Base-by-base conservation (phyloP, 352 stramenopile species). In the Pythium rhizo-oryzae region DNA sequence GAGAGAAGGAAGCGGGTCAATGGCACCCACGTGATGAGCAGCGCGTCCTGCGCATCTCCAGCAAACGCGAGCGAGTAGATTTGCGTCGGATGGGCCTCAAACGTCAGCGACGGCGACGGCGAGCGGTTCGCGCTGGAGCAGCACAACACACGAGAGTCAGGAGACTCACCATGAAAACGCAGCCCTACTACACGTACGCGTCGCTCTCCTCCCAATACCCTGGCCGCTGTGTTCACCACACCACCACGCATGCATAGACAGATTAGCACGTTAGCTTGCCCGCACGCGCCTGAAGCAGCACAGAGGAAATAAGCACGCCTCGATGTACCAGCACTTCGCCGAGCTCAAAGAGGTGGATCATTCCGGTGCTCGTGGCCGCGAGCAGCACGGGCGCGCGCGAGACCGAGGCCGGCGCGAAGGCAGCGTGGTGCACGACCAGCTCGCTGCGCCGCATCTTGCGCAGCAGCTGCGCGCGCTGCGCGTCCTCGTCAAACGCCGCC, bases 31-130 rank as follows among this genome's bases (percentile, higher is more conserved):
- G 78, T 93, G 52, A 93, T 77, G 3, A 93, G 60, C 44, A 91
- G 70, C 7, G 83, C 81, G 46, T 88, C 66, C 4, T 71, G 47
- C 7, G 70, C 71, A 53, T 92, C 79, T 7, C 82, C 82, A n/a
- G 79, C 77, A 64, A 93, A 93, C 12, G 67, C 70, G 39, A 93
- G 72, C 49, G 85, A 79, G 66, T 93, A 93, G 67, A 92, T 90
- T 62, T 92, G 85, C 35, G 80, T 87, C 53, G 75, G 70, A 37
- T 93, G 85, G 15, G 85, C 85, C 59, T 85, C 78, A 71, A 93
- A 91, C 15, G 75, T 83, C 23, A 90, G 67, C 52, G 77, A 76
- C 30, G 85, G 80, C 5, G 78, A 66, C 23, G 82, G 82, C n/a
- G 77, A 75, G 16, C 75, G 64, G 0, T 77, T 77, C 25, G 58